Conservation (phyloP, 2,329 filamentous ascomycete species). For the Xylogone sp. region DNA sequence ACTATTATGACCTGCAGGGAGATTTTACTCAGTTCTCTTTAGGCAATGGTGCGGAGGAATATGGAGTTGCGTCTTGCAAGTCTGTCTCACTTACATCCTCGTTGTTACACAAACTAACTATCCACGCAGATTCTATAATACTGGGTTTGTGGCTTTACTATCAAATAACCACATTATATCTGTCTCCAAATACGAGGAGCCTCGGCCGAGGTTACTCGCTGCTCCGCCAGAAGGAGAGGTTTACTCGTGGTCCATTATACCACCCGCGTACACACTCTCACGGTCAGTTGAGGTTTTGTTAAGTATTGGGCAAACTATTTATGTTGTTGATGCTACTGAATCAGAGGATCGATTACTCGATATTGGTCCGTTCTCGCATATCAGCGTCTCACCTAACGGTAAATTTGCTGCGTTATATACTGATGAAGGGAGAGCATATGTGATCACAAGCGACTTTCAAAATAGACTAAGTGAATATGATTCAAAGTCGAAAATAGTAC, state of each 20-base stretch:
- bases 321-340: conserved; percentile 82
- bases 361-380: conserved; percentile 87
- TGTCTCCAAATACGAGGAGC: conserved; percentile 88
- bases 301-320: conserved; percentile 79
- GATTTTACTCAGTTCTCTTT: conserved; percentile 95
- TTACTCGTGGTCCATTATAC: conserved; percentile 83
- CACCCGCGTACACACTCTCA: conserved; percentile 84
- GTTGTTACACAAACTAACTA: conserved; percentile 2
- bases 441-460: conserved; percentile 94
- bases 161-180: conserved; percentile 83
- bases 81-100: conserved; percentile 6
- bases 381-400: conserved; percentile 87
- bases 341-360: conserved; percentile 88
- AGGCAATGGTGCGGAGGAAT: conserved; percentile 83
- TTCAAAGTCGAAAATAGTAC: conserved; percentile 77
- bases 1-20: conserved; percentile 83
- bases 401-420: conserved; percentile 87
- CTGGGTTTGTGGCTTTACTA: conserved; percentile 88
- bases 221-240: conserved; percentile 73
- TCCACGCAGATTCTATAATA: conserved; percentile 66
- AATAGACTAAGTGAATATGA: conserved; percentile 89
- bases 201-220: conserved; percentile 79
- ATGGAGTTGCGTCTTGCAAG: conserved; percentile 81
- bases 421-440: conserved; percentile 78
- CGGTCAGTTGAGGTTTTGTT: conserved; percentile 89